Conservation (phyloP, 1,139 yeast genomes). For the Schwanniomyces etchellsii region DNA sequence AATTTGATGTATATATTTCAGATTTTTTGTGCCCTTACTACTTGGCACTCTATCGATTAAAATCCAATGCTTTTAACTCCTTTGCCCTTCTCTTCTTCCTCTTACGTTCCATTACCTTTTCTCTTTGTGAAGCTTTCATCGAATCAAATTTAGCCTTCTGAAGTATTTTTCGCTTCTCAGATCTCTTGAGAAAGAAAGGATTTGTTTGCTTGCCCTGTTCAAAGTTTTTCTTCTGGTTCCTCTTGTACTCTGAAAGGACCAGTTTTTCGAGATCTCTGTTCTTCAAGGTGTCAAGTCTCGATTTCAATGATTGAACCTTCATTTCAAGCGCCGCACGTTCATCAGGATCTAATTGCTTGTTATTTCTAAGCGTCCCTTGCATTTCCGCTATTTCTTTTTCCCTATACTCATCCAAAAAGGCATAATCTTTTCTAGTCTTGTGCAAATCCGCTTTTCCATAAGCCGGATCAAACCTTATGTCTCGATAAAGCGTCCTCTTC, state of each 20-base stretch:
- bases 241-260: constrained; percentile 51
- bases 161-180: constrained; percentile 78
- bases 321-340: constrained; percentile 54
- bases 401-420: constrained; percentile 82
- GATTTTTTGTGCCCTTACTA: not conserved
- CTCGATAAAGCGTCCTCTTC: constrained; percentile 51
- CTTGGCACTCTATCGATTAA: not conserved
- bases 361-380: constrained; percentile 50
- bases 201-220: constrained; percentile 44
- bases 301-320: constrained; percentile 55
- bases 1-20: not conserved
- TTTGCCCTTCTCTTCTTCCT: constrained; percentile 90
- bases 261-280: constrained; percentile 70
- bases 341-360: constrained; percentile 40
- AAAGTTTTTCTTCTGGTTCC: constrained; percentile 38
- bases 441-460: constrained; percentile 75
- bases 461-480: constrained; percentile 86
- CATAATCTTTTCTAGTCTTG: constrained; percentile 67
- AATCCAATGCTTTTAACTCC: constrained; percentile 76
- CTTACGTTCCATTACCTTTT: constrained; percentile 86
- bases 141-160: constrained; percentile 84
- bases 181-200: constrained; percentile 64
- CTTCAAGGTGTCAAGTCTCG: constrained; percentile 71
- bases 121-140: constrained; percentile 80
- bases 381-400: constrained; percentile 62